Conservation (phyloP, 371 early-diverging fungal species). For the Haplosporangium sp. region DNA sequence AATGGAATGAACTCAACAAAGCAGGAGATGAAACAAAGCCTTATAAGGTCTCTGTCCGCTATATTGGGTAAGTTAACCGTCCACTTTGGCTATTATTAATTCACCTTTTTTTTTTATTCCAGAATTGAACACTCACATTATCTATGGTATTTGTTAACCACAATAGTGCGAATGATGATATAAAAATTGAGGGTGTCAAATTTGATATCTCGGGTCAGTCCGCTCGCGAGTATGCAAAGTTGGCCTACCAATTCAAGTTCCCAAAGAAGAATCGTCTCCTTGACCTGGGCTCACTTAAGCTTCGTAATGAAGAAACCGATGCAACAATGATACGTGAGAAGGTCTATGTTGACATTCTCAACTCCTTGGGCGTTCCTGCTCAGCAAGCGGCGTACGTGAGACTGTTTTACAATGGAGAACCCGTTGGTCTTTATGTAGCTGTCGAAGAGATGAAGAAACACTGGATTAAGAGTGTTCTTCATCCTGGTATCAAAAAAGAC, state of each 20-base stretch:
- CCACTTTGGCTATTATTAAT: background rate
- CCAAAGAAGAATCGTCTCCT: conserved; percentile 39
- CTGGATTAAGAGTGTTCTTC: conserved; percentile 45
- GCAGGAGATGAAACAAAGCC: conserved; percentile 24
- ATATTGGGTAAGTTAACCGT: conserved; percentile 32
- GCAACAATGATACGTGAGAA: conserved; percentile 67
- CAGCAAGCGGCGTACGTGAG: conserved; percentile 58
- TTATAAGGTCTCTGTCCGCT: conserved; percentile 32
- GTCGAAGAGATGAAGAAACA: conserved; percentile 54
- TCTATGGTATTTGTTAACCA: background rate
- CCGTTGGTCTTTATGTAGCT: conserved; percentile 42
- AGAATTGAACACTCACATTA: background rate
- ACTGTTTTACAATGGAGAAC: conserved; percentile 32
- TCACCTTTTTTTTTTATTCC: background rate
- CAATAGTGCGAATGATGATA: conserved; percentile 33
- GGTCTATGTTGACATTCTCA: conserved; percentile 62
- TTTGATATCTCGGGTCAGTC: conserved; percentile 38
- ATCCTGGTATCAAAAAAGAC: conserved; percentile 24
- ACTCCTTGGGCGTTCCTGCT: conserved; percentile 58
- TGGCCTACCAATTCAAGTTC: conserved; percentile 43
- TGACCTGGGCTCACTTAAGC: conserved; percentile 41
- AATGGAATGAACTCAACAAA: conserved; percentile 23
- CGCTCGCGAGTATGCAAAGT: conserved; percentile 43
- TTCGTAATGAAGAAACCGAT: conserved; percentile 55
- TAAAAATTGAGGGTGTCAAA: conserved; percentile 24